Conservation (phyloP, 164 flowering plant species). For the Macadamia tetraphylla region DNA sequence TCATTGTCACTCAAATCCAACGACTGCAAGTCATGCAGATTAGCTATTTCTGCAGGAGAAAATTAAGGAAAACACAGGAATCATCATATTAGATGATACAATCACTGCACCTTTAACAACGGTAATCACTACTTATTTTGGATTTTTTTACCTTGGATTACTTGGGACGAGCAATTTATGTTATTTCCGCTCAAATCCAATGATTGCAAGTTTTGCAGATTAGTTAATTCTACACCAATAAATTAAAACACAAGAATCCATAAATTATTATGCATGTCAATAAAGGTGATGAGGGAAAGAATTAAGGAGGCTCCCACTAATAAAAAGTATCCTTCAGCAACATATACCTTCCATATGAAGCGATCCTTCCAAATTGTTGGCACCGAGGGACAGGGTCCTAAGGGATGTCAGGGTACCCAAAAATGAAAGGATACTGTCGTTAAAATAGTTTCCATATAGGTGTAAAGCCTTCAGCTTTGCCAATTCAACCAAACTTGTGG, state of each 20-base stretch:
- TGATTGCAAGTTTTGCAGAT: not conserved
- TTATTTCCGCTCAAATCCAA: not conserved
- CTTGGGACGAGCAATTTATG: not conserved
- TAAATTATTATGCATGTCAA: no score
- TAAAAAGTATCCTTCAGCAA: no score
- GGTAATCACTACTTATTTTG: no score
- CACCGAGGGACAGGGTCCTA: not conserved
- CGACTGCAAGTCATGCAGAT: not conserved
- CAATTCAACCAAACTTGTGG: not conserved
- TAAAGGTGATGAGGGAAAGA: no score
- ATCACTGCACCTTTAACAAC: no score
- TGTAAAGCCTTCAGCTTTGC: not conserved
- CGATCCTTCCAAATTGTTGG: not conserved
- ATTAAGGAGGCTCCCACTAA: no score
- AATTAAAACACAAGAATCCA: no score
- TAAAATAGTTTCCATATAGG: not conserved
- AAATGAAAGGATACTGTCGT: not conserved
- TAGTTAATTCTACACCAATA: not conserved
- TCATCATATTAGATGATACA: no score
- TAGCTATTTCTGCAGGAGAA: conserved; percentile 1
- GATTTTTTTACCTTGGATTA: conserved; percentile 7
- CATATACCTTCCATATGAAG: not conserved
- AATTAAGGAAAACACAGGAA: no score
- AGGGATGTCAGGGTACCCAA: not conserved
- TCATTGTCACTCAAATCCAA: not conserved